These are phyloP conservation scores for Dichotomocladium elegans DNA, from an alignment of 371 early-diverging fungal genomes.

Conservation along the genomic window DNA sequence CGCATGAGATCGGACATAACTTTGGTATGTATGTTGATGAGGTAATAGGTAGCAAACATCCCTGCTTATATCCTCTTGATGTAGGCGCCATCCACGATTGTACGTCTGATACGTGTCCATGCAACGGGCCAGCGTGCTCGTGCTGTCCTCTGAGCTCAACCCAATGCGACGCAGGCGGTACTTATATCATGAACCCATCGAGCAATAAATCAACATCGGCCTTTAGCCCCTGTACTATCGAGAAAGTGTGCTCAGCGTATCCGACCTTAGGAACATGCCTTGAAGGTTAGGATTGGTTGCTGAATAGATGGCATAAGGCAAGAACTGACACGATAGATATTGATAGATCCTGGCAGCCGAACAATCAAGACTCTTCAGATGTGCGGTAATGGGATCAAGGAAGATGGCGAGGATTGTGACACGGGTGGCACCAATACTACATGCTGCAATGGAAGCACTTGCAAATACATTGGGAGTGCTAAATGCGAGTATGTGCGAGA, in stretches of 20 bases:
- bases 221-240: slow-evolving; percentile 81
- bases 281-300: slow-evolving; percentile 29
- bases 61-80: background rate
- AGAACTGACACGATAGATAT: background rate
- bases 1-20: slow-evolving; percentile 94
- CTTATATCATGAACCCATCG: slow-evolving; percentile 83
- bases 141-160: slow-evolving; percentile 70
- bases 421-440: slow-evolving; percentile 73
- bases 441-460: slow-evolving; percentile 82
- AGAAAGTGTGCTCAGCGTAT: slow-evolving; percentile 59
- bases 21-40: slow-evolving; percentile 49
- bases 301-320: background rate
- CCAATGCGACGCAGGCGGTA: slow-evolving; percentile 73
- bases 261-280: slow-evolving; percentile 57
- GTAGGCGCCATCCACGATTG: slow-evolving; percentile 72
- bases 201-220: slow-evolving; percentile 63
- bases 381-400: slow-evolving; percentile 94
- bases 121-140: slow-evolving; percentile 33
- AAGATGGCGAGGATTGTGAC: slow-evolving; percentile 92
- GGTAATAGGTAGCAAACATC: background rate
- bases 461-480: slow-evolving; percentile 75
- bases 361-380: slow-evolving; percentile 51
- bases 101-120: slow-evolving; percentile 52
- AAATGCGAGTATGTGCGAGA: slow-evolving; percentile 62
- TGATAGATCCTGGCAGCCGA: slow-evolving; percentile 54